Evolutionary conservation across 176 grass and related monocot genomes (phyloP).

Genomic region (Cenchrus fungigraminus): DNA sequence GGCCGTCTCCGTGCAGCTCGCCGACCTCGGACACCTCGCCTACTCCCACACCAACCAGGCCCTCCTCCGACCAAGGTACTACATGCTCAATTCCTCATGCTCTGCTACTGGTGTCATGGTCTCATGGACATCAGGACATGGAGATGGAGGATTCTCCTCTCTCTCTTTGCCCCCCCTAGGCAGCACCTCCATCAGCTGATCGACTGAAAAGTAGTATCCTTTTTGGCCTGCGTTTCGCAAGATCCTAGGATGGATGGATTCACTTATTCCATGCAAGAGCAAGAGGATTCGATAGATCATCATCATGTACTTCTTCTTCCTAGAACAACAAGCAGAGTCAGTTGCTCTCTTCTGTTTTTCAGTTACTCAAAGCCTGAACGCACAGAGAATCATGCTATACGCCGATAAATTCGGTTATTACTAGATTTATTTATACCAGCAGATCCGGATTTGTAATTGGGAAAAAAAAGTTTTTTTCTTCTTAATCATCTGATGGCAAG

Average conservation of each 20-base stretch:
- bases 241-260: neutral
- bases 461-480: neutral
- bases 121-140: neutral
- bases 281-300: neutral
- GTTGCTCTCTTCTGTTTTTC: neutral
- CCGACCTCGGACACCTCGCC: slow-evolving; percentile 60
- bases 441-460: neutral
- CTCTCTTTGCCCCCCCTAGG: no score
- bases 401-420: neutral
- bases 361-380: neutral
- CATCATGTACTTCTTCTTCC: neutral
- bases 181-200: no score
- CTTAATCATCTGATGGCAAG: neutral
- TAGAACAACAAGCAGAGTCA: neutral
- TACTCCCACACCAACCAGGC: slow-evolving; percentile 84
- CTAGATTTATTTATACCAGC: neutral
- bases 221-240: neutral
- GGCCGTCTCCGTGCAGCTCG: slow-evolving; percentile 73
- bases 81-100: neutral
- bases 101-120: neutral
- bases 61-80: slow-evolving; percentile 72
- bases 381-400: neutral
- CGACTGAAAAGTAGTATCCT: no score
- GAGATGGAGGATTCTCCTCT: neutral
- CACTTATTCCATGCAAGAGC: neutral